Conservation (phyloP, 1,284 basidiomycete genomes). For the Leccinum brunneo-olivaceum region DNA sequence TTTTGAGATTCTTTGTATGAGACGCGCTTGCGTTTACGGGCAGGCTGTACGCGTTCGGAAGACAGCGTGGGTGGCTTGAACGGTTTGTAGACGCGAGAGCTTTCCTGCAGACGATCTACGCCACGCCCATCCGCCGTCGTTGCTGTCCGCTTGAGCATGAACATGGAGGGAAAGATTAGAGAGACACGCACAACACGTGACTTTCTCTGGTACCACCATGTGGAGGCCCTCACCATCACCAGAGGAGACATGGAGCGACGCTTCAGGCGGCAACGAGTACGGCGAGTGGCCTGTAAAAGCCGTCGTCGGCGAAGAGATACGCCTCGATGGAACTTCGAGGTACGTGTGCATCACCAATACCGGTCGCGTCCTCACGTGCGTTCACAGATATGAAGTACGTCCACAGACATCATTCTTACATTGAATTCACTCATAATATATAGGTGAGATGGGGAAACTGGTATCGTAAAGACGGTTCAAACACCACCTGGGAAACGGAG, state of each 20-base stretch:
- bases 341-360: slow-evolving; percentile 11
- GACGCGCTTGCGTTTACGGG: slow-evolving; percentile 76
- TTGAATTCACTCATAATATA: slow-evolving; percentile 7
- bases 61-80: slow-evolving; percentile 68
- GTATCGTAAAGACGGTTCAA: slow-evolving; percentile 34
- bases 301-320: slow-evolving; percentile 36
- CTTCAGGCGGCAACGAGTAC: slow-evolving; percentile 24
- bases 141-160: slow-evolving; percentile 65
- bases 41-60: slow-evolving; percentile 54
- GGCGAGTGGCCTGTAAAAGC: slow-evolving; percentile 33
- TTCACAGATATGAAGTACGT: slow-evolving; percentile 31
- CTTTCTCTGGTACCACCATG: slow-evolving; percentile 2
- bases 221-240: slow-evolving; percentile 31
- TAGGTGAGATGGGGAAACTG: slow-evolving; percentile 38
- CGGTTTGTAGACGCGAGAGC: slow-evolving; percentile 64
- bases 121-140: slow-evolving; percentile 61
- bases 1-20: slow-evolving; percentile 64
- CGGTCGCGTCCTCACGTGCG: slow-evolving; percentile 4
- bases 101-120: slow-evolving; percentile 64
- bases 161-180: slow-evolving; percentile 5
- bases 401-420: not conserved
- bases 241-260: slow-evolving; percentile 31
- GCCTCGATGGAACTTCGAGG: slow-evolving; percentile 29
- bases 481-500: slow-evolving; percentile 36
- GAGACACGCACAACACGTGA: slow-evolving; percentile 20